Percentiles rank a stretch among this genome's conserved stretches.
These are phyloP conservation scores for Cladosporium cucumerinum DNA, from an alignment of 2,329 filamentous ascomycete species.

Conservation along the genomic window DNA sequence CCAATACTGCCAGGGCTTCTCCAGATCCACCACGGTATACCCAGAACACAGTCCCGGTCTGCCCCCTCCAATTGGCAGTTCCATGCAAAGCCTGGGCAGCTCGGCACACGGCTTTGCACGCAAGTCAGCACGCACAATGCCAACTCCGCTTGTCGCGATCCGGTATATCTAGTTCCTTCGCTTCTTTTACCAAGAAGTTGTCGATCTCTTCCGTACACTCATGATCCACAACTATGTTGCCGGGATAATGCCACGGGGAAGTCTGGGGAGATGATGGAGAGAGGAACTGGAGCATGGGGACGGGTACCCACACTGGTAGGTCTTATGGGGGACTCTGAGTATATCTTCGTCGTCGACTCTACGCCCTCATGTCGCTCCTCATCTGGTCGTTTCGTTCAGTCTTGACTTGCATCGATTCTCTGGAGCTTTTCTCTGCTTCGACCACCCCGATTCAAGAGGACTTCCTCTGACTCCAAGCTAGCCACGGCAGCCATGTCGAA, in stretches of 20 bases:
- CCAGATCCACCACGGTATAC: neutral
- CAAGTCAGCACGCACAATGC: neutral
- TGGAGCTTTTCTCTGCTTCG: neutral
- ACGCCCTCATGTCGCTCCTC: neutral
- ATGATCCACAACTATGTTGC: conserved; percentile 1
- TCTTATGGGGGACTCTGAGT: neutral
- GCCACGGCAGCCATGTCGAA: neutral
- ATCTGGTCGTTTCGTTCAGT: neutral
- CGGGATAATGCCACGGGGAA: conserved; percentile 1
- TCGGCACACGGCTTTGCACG: conserved; percentile 5
- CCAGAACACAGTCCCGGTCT: neutral
- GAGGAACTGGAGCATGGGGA: neutral
- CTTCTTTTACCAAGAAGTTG: neutral
- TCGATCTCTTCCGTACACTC: neutral
- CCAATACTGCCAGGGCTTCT: conserved; percentile 2
- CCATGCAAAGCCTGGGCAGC: conserved; percentile 4
- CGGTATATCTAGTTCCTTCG: neutral
- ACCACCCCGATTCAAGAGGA: neutral
- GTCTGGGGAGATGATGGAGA: conserved; percentile 14
- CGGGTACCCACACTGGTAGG: neutral
- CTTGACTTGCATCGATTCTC: neutral
- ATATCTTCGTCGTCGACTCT: neutral
- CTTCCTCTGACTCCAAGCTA: neutral
- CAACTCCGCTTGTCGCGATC: conserved; percentile 11
- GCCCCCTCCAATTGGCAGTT: neutral